Conservation (phyloP, 441 rosid genomes). For the Jatropha multifida region DNA sequence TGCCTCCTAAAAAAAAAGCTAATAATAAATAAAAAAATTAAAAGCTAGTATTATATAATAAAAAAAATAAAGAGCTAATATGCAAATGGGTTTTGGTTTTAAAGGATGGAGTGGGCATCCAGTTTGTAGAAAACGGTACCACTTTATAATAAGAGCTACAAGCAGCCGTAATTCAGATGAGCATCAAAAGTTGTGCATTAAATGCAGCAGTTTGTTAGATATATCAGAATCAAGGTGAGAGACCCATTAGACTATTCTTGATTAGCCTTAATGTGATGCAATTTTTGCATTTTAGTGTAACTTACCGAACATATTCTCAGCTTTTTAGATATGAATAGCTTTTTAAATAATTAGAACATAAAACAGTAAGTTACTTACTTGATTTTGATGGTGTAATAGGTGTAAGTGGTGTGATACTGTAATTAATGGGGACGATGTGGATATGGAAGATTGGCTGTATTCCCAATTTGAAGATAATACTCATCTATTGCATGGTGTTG, state of each 20-base stretch:
- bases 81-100: neutral
- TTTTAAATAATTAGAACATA: neutral
- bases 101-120: constrained; percentile 81
- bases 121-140: constrained; percentile 67
- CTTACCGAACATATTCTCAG: too few relatives aligned
- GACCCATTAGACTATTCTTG: neutral
- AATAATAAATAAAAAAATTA: neutral
- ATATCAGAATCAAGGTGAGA: constrained; percentile 42
- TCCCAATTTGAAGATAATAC: constrained; percentile 55
- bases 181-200: constrained; percentile 32
- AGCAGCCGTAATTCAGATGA: constrained; percentile 25
- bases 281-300: too few relatives aligned
- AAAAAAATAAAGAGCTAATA: neutral
- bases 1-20: neutral
- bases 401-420: constrained; percentile 51
- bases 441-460: constrained; percentile 50
- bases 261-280: too few relatives aligned
- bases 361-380: neutral
- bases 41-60: neutral
- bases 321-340: too few relatives aligned
- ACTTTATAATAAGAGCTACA: constrained; percentile 54
- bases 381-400: constrained; percentile 17
- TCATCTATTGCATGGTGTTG: constrained; percentile 68
- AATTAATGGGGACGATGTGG: constrained; percentile 28
- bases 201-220: constrained; percentile 42